phyloP scores from a whole-genome alignment of 768 basidiomycete genomes.

The Gymnopilus dilepis region DNA sequence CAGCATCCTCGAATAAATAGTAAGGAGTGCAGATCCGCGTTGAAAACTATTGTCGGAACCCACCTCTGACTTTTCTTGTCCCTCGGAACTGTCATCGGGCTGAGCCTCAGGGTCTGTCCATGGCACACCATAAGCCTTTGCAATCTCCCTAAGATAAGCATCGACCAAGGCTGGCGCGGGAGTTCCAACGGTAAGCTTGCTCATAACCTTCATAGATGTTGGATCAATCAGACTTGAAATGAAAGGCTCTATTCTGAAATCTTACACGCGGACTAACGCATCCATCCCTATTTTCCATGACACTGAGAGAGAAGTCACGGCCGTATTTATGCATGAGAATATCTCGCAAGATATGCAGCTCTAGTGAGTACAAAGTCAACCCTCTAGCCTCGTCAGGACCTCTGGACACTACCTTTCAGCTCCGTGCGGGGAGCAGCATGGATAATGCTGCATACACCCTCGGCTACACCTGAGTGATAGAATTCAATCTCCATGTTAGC shows the following conservation, averaged over 20 bases:
- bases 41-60: neutral
- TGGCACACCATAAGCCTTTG: constrained; percentile 80
- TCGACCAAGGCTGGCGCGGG: constrained; percentile 82
- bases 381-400: neutral
- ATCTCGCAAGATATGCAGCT: constrained; percentile 89
- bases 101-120: constrained; percentile 54
- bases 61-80: constrained; percentile 44
- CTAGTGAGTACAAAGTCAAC: constrained; percentile 41
- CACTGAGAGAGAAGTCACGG: constrained; percentile 83
- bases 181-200: constrained; percentile 72
- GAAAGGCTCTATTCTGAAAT: neutral
- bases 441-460: constrained; percentile 89
- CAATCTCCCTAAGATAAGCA: constrained; percentile 88
- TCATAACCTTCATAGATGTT: constrained; percentile 58
- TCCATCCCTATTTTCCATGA: constrained; percentile 83
- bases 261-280: constrained; percentile 86
- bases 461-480: constrained; percentile 50
- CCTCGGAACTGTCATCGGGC: constrained; percentile 1
- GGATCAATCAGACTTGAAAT: neutral
- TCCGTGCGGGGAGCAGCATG: constrained; percentile 92
- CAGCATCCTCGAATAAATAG: neutral
- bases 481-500: neutral
- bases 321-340: constrained; percentile 97
- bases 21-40: neutral
- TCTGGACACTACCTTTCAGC: constrained; percentile 66